Conservation (phyloP, 164 flowering plant genomes). For the Akebia trifoliata region DNA sequence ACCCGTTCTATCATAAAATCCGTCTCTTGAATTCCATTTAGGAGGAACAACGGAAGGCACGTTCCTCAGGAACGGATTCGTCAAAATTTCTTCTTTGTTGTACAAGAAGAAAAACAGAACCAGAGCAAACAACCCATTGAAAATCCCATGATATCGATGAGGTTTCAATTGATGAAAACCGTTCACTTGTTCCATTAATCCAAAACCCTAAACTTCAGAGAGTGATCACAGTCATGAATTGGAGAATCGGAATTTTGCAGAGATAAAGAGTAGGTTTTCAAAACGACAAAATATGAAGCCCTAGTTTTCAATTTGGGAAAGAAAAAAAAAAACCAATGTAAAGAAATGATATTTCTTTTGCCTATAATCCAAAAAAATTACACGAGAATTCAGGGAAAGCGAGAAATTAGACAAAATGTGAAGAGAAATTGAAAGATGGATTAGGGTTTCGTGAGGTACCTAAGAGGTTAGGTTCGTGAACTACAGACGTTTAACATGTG, state of each 20-base stretch:
- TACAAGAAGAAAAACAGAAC: constrained; percentile 46
- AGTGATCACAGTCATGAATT: neutral
- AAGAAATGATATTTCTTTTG: no score
- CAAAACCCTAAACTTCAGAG: constrained; percentile 2
- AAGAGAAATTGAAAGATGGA: no score
- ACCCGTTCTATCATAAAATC: constrained; percentile 8
- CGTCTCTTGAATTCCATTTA: constrained; percentile 15
- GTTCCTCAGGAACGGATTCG: constrained; percentile 26
- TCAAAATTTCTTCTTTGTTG: constrained; percentile 26
- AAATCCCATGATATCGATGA: constrained; percentile 36
- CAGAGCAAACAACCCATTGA: constrained; percentile 45
- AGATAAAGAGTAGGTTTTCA: constrained; percentile 16
- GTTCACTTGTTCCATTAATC: constrained; percentile 19
- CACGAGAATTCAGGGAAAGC: no score
- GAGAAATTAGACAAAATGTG: no score
- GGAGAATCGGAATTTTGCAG: neutral
- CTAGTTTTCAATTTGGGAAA: constrained; percentile 4
- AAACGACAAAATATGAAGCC: constrained; percentile 7
- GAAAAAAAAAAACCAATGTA: no score
- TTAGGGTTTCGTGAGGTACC: no score
- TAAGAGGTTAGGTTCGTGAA: no score
- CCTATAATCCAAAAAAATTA: no score
- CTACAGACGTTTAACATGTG: no score
- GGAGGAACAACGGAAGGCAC: constrained; percentile 9
- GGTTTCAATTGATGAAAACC: constrained; percentile 19